Evolutionary conservation across 139 green algal species (phyloP), one percentile per base, ranked within the genome.

Genomic region (Coelastrella sp.): DNA sequence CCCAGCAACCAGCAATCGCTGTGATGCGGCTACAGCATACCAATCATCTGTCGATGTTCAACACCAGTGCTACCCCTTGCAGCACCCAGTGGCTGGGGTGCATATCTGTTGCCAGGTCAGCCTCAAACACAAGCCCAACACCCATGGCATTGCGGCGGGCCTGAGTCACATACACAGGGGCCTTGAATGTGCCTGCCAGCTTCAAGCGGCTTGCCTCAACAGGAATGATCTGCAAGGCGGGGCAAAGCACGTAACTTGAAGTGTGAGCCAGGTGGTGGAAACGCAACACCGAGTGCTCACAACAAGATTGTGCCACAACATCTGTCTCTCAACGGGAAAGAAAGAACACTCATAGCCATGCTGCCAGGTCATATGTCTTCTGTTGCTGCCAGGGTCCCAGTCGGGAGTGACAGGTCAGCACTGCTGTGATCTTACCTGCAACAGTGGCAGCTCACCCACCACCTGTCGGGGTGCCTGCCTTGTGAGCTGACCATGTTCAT

Each of bases 161-260:
- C 91, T 98, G 97, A 10, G 96, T 98, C 19, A 98, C 93, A 83
- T 99, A 99, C 78, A 99, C 96, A 3, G 97, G 97, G 17, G 93
- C 93, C 11, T 90, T 85, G 93, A 98, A 98, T 6, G 94, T 96
- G 88, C 95, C 96, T 8, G 92, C 87, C 22, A 96, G 93, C 92
- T 97, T 97, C 5, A 97, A 91, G 91, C 97, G 97, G 87, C 92
- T 95, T 7, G 94, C 96, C 90, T 98, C 97, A 5, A 97, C 91
- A 56, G 97, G 97, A 10, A 98, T 94, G 79, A 99, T 93, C 92
- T 97, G 95, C 60, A 77, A 16, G n/a, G 17, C 19, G 20, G 54
- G 13, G 73, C 7, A 22, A 17, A 32, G 16, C 17, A 22, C 7
- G 17, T 22, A 71, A 19, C 61, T 71, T 71, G 32, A 2, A 47